phyloP scores from a whole-genome alignment of 768 basidiomycete genomes.

The Ramaria rubella region DNA sequence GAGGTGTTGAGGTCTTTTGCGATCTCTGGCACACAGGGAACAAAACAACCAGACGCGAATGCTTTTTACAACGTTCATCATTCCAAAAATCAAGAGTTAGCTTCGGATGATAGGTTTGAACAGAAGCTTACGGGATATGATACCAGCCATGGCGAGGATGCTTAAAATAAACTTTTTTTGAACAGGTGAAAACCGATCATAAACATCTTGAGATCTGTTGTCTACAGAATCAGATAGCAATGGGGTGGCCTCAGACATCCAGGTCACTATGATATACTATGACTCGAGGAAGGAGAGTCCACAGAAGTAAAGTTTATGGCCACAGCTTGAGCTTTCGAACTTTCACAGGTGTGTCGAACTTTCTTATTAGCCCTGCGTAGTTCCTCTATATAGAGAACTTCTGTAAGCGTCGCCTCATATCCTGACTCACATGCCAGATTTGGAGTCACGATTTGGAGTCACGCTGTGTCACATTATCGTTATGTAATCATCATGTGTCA shows the following conservation, averaged over 20 bases:
- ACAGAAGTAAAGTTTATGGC: no score
- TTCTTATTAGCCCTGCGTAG: no score
- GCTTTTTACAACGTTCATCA: conserved; percentile 34
- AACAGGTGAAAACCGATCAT: conserved; percentile 46
- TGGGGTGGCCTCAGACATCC: background rate
- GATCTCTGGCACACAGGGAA: conserved; percentile 70
- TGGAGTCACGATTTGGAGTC: no score
- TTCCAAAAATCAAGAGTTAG: background rate
- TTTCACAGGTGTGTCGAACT: no score
- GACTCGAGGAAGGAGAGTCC: no score
- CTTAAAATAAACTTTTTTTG: conserved; percentile 48
- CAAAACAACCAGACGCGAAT: conserved; percentile 61
- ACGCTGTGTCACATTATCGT: no score
- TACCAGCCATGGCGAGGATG: conserved; percentile 53
- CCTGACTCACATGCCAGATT: no score
- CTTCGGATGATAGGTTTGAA: conserved; percentile 21
- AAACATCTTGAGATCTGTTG: conserved; percentile 34
- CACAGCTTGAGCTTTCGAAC: no score
- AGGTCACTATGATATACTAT: no score
- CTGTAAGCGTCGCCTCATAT: no score
- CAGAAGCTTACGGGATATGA: conserved; percentile 51
- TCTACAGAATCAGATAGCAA: background rate
- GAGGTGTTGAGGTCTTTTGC: conserved; percentile 57
- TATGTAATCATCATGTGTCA: no score
- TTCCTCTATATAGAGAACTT: no score